A percentile compares a stretch with the other conserved stretches of the same genome.
Conservation (phyloP, 352 stramenopile species). For the Pythium insidiosum region DNA sequence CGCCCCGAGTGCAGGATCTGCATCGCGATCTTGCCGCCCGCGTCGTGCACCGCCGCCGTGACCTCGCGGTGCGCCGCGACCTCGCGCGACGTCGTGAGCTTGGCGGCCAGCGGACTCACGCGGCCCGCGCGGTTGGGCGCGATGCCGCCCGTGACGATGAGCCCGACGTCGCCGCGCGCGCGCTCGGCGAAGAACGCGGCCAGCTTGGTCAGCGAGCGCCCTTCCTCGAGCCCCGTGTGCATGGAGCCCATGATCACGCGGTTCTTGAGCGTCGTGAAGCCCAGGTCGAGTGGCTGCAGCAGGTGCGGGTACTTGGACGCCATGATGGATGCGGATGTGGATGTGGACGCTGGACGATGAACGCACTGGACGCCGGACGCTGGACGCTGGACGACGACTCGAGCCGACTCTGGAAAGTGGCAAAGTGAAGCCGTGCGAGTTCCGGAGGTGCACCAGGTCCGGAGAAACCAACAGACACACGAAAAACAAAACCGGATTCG, state of each 20-base stretch:
- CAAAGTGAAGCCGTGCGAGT: too few relatives aligned
- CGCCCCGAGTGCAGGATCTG: constrained; percentile 91
- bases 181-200: constrained; percentile 93
- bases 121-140: constrained; percentile 91
- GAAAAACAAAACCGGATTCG: too few relatives aligned
- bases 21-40: constrained; percentile 83
- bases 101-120: constrained; percentile 90
- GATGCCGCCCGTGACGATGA: constrained; percentile 94
- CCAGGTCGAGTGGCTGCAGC: constrained; percentile 67
- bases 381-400: too few relatives aligned
- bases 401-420: too few relatives aligned
- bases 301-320: constrained; percentile 75
- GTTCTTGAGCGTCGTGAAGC: constrained; percentile 83
- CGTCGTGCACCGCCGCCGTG: constrained; percentile 89
- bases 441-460: too few relatives aligned
- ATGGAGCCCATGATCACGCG: constrained; percentile 89
- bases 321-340: constrained; percentile 1
- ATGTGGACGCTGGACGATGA: background rate
- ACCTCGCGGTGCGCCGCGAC: constrained; percentile 89
- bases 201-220: constrained; percentile 71
- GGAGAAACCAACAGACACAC: too few relatives aligned
- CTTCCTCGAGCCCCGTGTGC: constrained; percentile 89
- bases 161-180: constrained; percentile 88
- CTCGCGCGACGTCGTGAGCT: constrained; percentile 89
- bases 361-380: background rate